phyloP scores from a whole-genome alignment of 306 rosid species.

The Cotoneaster glaucophyllus region DNA sequence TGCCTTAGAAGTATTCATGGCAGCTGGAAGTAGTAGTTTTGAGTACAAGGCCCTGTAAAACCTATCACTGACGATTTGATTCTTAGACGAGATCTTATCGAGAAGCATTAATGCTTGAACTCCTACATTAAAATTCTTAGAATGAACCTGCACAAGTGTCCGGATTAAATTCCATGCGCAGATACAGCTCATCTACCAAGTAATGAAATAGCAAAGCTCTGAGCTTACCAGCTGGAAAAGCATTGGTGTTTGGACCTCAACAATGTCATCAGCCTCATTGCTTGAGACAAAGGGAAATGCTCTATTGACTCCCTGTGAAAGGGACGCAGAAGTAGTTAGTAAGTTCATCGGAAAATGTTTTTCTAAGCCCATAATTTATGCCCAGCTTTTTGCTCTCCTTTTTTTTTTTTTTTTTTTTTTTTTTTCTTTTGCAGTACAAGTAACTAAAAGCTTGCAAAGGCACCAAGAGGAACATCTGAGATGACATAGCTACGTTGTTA shows the following conservation, averaged over 20 bases:
- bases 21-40: slow-evolving; percentile 82
- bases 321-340: slow-evolving; percentile 5
- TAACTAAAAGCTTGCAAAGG: neutral
- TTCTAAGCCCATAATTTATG: neutral
- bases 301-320: slow-evolving; percentile 81
- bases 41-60: slow-evolving; percentile 88
- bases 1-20: slow-evolving; percentile 88
- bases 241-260: slow-evolving; percentile 89
- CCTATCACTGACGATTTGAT: slow-evolving; percentile 83
- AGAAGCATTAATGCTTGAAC: slow-evolving; percentile 96
- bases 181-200: neutral
- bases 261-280: slow-evolving; percentile 78
- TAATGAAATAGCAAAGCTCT: neutral
- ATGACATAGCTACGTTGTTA: neutral
- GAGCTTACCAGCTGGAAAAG: slow-evolving; percentile 77
- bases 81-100: slow-evolving; percentile 88
- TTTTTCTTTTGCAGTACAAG: neutral
- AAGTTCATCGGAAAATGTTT: neutral
- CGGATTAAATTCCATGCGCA: slow-evolving; percentile 8
- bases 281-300: slow-evolving; percentile 91
- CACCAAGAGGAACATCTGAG: neutral
- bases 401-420: too few relatives aligned
- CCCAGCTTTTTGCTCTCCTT: neutral
- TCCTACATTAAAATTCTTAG: slow-evolving; percentile 82
- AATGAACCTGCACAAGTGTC: slow-evolving; percentile 70